A percentile compares a stretch with the other conserved stretches of the same genome.
Evolutionary conservation across 2,329 filamentous ascomycete genomes (phyloP).

Genomic region (Alternaria brassicae): DNA sequence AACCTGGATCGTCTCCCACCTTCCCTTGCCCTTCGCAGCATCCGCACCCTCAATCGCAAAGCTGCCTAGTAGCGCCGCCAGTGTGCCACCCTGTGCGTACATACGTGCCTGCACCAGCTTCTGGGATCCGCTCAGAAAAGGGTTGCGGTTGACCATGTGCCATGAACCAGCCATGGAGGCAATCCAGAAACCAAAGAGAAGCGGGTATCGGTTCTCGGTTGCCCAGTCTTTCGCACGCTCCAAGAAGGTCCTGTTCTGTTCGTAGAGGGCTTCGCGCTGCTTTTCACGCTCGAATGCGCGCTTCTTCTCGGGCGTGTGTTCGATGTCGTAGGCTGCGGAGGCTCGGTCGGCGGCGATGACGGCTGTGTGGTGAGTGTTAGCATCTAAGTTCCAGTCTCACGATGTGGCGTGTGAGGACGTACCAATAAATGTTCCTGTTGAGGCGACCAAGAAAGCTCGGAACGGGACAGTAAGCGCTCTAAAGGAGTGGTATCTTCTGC

Average conservation of each 20-base stretch:
- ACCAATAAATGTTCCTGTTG: slow-evolving; percentile 80
- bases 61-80: slow-evolving; percentile 81
- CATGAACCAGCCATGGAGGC: slow-evolving; percentile 79
- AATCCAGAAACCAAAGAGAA: slow-evolving; percentile 83
- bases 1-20: slow-evolving; percentile 85
- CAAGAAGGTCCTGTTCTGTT: slow-evolving; percentile 62
- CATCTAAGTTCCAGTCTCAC: not conserved
- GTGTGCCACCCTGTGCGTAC: slow-evolving; percentile 87
- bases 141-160: slow-evolving; percentile 77
- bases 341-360: slow-evolving; percentile 85
- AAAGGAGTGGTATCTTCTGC: slow-evolving; percentile 77
- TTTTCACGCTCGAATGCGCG: slow-evolving; percentile 39
- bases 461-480: slow-evolving; percentile 85
- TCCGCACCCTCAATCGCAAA: slow-evolving; percentile 85
- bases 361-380: slow-evolving; percentile 44
- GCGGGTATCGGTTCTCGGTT: slow-evolving; percentile 80
- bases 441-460: slow-evolving; percentile 87
- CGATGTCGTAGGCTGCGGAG: slow-evolving; percentile 73
- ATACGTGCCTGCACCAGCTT: slow-evolving; percentile 95
- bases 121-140: slow-evolving; percentile 75
- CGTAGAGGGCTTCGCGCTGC: slow-evolving; percentile 50
- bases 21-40: slow-evolving; percentile 74
- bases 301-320: slow-evolving; percentile 65
- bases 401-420: slow-evolving; percentile 19
- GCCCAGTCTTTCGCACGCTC: slow-evolving; percentile 76